Evolutionary conservation across 2,329 filamentous ascomycete species (phyloP).

Genomic region (Pseudophaeomoniella oleicola): DNA sequence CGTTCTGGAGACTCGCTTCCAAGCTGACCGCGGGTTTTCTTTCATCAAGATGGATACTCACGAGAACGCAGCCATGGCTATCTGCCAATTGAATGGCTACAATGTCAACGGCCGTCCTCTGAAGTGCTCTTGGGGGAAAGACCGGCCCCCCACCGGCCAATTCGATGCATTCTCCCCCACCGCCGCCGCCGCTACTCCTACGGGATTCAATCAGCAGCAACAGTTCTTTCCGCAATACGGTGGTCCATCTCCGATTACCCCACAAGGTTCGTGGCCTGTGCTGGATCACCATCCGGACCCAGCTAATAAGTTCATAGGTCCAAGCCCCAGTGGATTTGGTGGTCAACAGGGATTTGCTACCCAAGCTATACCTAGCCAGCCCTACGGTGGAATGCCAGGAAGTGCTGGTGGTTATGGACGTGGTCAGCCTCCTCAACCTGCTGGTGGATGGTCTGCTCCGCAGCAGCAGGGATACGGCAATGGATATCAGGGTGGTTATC

Average conservation of each 20-base stretch:
- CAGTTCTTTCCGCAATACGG: constrained; percentile 89
- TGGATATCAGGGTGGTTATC: constrained; percentile 44
- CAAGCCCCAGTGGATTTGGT: constrained; percentile 42
- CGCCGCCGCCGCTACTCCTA: constrained; percentile 52
- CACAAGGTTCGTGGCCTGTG: constrained; percentile 36
- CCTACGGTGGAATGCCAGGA: constrained; percentile 47
- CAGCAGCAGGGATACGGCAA: constrained; percentile 34
- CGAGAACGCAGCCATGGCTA: constrained; percentile 95
- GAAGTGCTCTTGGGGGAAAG: constrained; percentile 99
- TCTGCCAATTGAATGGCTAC: constrained; percentile 95
- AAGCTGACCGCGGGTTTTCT: constrained; percentile 92
- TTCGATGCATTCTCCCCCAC: constrained; percentile 77
- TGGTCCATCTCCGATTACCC: constrained; percentile 52
- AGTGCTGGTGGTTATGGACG: constrained; percentile 78
- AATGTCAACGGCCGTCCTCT: constrained; percentile 92
- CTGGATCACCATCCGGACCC: too few relatives aligned
- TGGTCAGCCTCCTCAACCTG: constrained; percentile 41
- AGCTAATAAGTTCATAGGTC: too few relatives aligned
- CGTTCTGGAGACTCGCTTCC: constrained; percentile 93
- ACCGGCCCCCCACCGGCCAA: constrained; percentile 75
- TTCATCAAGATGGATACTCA: constrained; percentile 99
- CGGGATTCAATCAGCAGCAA: constrained; percentile 54
- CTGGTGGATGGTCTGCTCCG: constrained; percentile 38
- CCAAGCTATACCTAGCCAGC: constrained; percentile 27
- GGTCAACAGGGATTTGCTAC: constrained; percentile 40